These are phyloP conservation scores for Pleurotus cornucopiae DNA, from an alignment of 768 basidiomycete species.

Conservation along the genomic window DNA sequence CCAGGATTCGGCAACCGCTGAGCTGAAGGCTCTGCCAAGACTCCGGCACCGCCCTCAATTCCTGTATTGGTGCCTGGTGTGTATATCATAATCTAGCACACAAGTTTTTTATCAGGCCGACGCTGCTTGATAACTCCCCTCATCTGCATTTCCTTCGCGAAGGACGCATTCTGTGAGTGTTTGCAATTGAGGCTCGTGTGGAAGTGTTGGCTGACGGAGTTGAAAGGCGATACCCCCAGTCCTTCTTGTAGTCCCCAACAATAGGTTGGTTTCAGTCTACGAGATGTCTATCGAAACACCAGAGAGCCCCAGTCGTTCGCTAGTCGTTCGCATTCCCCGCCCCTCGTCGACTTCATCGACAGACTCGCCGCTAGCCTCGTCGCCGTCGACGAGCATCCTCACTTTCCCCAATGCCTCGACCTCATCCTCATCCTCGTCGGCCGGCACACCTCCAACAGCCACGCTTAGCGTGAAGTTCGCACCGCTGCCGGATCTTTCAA, in stretches of 20 bases:
- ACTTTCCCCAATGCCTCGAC: neutral
- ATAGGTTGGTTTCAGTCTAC: neutral
- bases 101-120: neutral
- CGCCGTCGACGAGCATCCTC: conserved; percentile 5
- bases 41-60: neutral
- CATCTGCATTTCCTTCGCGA: too few species aligned
- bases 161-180: too few species aligned
- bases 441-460: conserved; percentile 16
- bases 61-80: neutral
- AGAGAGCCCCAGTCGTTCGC: neutral
- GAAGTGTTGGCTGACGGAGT: too few species aligned
- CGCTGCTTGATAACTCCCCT: too few species aligned
- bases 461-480: conserved; percentile 50
- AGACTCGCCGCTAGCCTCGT: conserved; percentile 59
- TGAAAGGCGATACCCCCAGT: neutral
- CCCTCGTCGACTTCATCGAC: conserved; percentile 65
- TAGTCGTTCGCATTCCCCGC: conserved; percentile 38
- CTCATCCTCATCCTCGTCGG: conserved; percentile 8
- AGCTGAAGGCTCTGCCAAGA: neutral
- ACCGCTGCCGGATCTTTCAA: conserved; percentile 50
- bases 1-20: too few species aligned
- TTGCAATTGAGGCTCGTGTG: too few species aligned
- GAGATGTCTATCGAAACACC: neutral
- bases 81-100: neutral
- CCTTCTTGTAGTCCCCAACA: too few species aligned